Percentiles rank a stretch among this genome's conserved stretches.
Evolutionary conservation across 257 asterid genomes (phyloP).

Genomic region (Solanum pimpinellifolium): DNA sequence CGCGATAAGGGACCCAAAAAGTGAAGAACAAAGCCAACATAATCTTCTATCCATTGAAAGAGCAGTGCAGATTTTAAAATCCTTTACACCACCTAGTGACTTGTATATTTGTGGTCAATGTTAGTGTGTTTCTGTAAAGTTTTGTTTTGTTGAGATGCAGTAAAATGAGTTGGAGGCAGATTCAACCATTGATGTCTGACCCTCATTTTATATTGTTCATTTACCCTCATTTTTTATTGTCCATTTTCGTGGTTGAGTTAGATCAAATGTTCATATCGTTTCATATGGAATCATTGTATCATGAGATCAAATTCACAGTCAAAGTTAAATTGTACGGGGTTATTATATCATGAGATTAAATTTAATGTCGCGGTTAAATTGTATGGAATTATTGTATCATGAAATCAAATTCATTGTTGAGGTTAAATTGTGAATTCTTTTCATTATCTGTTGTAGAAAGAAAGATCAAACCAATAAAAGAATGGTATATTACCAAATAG

Average conservation of each 20-base stretch:
- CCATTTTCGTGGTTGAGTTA: not conserved
- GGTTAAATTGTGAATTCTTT: not conserved
- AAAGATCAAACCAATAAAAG: not conserved
- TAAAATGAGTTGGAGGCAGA: not conserved
- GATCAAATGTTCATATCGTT: not conserved
- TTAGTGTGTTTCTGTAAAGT: not conserved
- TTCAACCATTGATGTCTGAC: not conserved
- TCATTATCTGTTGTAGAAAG: not conserved
- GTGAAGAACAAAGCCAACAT: not conserved
- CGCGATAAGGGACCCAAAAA: not conserved
- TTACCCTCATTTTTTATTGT: not conserved
- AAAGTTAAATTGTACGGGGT: not conserved
- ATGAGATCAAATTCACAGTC: not conserved
- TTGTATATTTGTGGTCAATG: not conserved
- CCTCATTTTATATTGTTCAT: not conserved
- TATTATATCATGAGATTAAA: no score
- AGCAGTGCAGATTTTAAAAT: not conserved
- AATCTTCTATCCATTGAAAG: not conserved
- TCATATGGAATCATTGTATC: not conserved
- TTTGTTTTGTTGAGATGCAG: not conserved
- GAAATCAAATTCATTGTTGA: not conserved
- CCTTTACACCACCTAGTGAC: not conserved
- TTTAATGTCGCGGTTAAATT: no score
- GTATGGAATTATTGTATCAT: accelerated
- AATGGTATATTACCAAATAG: no score